These are phyloP conservation scores for Paramecium caudatum DNA, from an alignment of 73 alveolate genomes.

Conservation along the genomic window DNA sequence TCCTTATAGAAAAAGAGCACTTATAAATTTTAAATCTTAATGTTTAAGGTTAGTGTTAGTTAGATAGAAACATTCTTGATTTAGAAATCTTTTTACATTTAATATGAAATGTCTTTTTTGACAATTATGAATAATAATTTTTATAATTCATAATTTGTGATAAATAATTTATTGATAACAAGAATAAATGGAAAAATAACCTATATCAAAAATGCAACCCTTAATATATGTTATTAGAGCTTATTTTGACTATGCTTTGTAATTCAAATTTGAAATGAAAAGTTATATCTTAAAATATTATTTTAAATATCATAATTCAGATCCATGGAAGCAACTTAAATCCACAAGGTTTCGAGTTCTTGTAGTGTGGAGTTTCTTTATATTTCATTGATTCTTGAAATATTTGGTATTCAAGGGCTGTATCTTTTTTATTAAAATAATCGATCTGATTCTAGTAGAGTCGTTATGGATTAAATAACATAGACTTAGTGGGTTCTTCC, in stretches of 20 bases:
- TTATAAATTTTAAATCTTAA: not conserved
- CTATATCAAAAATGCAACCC: too few species aligned
- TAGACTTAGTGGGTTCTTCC: conserved; percentile 7
- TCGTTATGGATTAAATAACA: not conserved
- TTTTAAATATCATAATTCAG: not conserved
- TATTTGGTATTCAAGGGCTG: conserved; percentile 7
- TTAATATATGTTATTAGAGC: too few species aligned
- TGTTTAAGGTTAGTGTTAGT: not conserved
- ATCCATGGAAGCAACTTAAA: conserved; percentile 9
- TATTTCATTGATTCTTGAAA: conserved; percentile 19
- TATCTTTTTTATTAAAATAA: conserved; percentile 40
- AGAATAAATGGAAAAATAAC: too few species aligned
- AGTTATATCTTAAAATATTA: too few species aligned
- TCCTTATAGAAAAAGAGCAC: not conserved
- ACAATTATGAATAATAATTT: too few species aligned
- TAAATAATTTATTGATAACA: too few species aligned
- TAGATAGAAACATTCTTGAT: not conserved
- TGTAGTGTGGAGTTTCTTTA: conserved; percentile 16
- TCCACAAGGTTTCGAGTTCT: conserved; percentile 51
- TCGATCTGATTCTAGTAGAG: conserved; percentile 11
- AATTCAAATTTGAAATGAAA: too few species aligned
- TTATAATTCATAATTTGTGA: too few species aligned
- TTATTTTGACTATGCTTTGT: too few species aligned
- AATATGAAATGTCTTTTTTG: too few species aligned
- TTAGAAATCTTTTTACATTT: not conserved